Evolutionary conservation across 148 eudicot genomes (phyloP), one percentile per base, ranked within the genome.

Genomic region (Chenopodium suecicum): DNA sequence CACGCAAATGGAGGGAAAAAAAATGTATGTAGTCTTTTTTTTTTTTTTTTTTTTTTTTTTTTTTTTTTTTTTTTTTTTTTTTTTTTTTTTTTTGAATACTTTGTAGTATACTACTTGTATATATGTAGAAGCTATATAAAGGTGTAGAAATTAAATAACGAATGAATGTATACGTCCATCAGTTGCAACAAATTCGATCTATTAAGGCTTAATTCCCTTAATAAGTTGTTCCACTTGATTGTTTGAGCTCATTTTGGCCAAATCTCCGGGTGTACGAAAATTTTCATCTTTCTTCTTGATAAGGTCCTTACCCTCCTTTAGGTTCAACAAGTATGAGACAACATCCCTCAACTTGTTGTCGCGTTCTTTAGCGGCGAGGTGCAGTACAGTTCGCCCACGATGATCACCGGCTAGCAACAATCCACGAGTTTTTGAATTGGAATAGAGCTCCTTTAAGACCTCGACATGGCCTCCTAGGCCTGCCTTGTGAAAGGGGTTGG

Each of bases 271-370:
- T n/a, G 76, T 71, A 46, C 23, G 44, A 0, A 29, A 12, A 8
- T 64, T 71, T 60, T 80, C 77, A 72, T 80, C 82, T 71, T 41
- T 25, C 69, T 6, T 62, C 12, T 58, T 80, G 70, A 80, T 7
- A 5, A 72, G 76, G 22, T 37, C 44, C 25, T 0, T n/a, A 72
- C 41, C 2, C 22, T 44, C 68, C 2, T 14, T 20, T 50, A 72
- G 37, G 70, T 70, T 71, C 70, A 80, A 71, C 69, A 80, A 72
- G 82, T 56, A 80, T 0, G 19, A 23, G 63, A 68, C 81, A 20
- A 78, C 74, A 29, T 68, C 27, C 66, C 69, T 78, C 62, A 78
- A 41, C 65, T 60, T 41, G 76, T 80, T 71, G 41, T 27, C 20
- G 11, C 70, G 68, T 22, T 37, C 58, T 23, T 71, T 71, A 4